A percentile compares a stretch with the other conserved stretches of the same genome.
Evolutionary conservation across 768 basidiomycete species (phyloP).

Genomic region (Strobilomyces confusus): DNA sequence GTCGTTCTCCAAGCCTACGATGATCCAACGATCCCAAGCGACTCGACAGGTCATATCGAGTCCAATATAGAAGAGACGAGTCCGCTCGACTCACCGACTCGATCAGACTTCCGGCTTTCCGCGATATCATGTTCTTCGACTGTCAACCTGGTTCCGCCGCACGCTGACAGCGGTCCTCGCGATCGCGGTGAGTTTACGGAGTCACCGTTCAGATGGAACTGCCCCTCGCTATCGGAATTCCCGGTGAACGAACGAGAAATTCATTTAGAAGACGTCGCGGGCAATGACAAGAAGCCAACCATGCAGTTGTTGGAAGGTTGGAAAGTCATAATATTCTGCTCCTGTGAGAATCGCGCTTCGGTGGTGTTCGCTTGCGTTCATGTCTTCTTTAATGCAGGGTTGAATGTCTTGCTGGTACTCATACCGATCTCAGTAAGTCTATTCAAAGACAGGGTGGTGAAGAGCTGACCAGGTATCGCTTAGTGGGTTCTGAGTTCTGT

Average conservation of each 20-base stretch:
- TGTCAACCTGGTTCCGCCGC: conserved; percentile 22
- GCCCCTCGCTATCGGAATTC: conserved; percentile 19
- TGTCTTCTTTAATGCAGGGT: conserved; percentile 42
- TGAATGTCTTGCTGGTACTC: conserved; percentile 62
- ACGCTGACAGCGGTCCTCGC: conserved; percentile 1
- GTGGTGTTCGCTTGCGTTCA: neutral
- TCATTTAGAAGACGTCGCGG: neutral
- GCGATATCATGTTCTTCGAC: conserved; percentile 22
- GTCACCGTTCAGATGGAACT: conserved; percentile 32
- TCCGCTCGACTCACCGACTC: conserved; percentile 13
- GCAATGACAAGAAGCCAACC: conserved; percentile 3
- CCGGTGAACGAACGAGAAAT: conserved; percentile 11
- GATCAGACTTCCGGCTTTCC: conserved; percentile 23
- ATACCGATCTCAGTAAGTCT: conserved; percentile 64
- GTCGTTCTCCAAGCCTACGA: conserved; percentile 26
- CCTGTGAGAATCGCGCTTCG: conserved; percentile 40
- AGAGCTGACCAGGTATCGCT: neutral
- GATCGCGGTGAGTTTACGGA: conserved; percentile 22
- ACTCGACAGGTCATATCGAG: neutral
- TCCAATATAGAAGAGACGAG: conserved; percentile 5
- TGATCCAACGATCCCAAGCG: neutral
- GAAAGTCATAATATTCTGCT: conserved; percentile 49
- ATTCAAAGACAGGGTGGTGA: neutral
- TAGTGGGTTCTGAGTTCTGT: conserved; percentile 57
- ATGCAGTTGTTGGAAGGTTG: conserved; percentile 44